These are phyloP conservation scores for Tetrapisispora nanseiensis DNA, from an alignment of 805 yeast species.

Conservation along the genomic window DNA sequence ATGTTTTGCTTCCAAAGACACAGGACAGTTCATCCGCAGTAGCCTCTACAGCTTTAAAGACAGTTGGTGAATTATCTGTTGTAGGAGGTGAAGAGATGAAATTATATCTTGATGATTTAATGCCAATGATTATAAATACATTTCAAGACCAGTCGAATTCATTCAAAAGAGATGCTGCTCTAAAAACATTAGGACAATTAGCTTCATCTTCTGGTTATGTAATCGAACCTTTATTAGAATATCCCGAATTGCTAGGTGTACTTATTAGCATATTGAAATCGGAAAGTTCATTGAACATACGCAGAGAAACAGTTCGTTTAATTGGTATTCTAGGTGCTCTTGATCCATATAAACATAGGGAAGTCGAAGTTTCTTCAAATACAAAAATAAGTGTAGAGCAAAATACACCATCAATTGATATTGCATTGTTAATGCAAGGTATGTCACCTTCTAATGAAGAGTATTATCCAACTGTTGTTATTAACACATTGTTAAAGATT, in stretches of 20 bases:
- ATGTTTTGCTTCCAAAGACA: conserved; percentile 68
- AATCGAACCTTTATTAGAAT: conserved; percentile 82
- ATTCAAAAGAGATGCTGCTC: conserved; percentile 78
- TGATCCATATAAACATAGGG: conserved; percentile 92
- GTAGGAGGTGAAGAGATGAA: conserved; percentile 82
- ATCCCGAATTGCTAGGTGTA: conserved; percentile 80
- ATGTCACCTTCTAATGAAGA: conserved; percentile 89
- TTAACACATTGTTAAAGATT: conserved; percentile 72
- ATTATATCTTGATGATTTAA: conserved; percentile 60
- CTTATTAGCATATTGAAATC: conserved; percentile 72
- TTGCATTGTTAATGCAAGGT: conserved; percentile 83
- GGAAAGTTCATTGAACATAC: conserved; percentile 62
- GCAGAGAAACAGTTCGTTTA: conserved; percentile 80
- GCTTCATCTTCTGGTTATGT: conserved; percentile 91
- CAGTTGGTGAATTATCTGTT: conserved; percentile 79
- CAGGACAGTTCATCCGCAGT: conserved; percentile 68
- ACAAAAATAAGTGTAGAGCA: conserved; percentile 48
- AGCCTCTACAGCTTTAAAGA: conserved; percentile 73
- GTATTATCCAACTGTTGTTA: conserved; percentile 91
- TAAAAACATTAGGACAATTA: conserved; percentile 77
- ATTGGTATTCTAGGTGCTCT: conserved; percentile 92
- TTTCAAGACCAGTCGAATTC: conserved; percentile 90
- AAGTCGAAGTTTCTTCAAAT: conserved; percentile 66
- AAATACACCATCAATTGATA: conserved; percentile 83
- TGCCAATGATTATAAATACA: conserved; percentile 82